These are phyloP conservation scores for Punctularia strigosozonata DNA, from an alignment of 768 basidiomycete species.

Conservation along the genomic window DNA sequence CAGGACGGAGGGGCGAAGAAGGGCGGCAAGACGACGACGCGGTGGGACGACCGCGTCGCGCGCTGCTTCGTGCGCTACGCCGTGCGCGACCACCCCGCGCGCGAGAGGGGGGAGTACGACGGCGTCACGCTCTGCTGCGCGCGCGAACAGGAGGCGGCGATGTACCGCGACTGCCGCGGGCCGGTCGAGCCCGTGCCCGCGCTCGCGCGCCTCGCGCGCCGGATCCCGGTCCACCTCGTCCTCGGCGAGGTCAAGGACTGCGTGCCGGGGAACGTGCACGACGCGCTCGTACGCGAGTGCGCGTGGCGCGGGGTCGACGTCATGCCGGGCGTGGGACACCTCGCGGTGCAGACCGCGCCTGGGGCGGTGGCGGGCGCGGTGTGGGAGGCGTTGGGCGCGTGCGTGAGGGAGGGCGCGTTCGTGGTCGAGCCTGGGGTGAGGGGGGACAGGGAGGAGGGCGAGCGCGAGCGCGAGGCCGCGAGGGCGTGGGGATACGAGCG, in stretches of 20 bases:
- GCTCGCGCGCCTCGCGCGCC: conserved; percentile 26
- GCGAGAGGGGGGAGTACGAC: conserved; percentile 20
- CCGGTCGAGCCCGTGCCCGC: conserved; percentile 38
- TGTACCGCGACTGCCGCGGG: conserved; percentile 52
- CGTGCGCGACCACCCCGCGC: conserved; percentile 6
- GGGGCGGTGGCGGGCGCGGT: too few relatives aligned
- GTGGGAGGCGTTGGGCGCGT: too few relatives aligned
- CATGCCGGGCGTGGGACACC: conserved; percentile 19
- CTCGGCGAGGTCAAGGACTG: conserved; percentile 40
- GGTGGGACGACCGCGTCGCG: conserved; percentile 43
- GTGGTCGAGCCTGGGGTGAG: too few relatives aligned
- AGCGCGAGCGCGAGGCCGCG: too few relatives aligned
- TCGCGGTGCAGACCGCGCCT: too few relatives aligned
- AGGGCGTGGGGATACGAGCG: too few relatives aligned
- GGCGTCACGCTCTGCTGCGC: conserved; percentile 45
- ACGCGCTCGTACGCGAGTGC: conserved; percentile 16
- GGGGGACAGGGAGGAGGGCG: too few relatives aligned
- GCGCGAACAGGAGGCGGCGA: conserved; percentile 50
- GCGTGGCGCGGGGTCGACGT: conserved; percentile 15
- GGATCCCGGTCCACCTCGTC: conserved; percentile 39
- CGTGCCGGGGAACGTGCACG: conserved; percentile 28
- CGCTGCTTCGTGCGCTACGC: conserved; percentile 33
- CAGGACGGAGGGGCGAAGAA: conserved; percentile 7
- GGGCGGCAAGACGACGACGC: conserved; percentile 24
- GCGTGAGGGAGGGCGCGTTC: too few relatives aligned